Evolutionary conservation across 352 stramenopile species (phyloP).

Genomic region (Globisporangium carolinianum): DNA sequence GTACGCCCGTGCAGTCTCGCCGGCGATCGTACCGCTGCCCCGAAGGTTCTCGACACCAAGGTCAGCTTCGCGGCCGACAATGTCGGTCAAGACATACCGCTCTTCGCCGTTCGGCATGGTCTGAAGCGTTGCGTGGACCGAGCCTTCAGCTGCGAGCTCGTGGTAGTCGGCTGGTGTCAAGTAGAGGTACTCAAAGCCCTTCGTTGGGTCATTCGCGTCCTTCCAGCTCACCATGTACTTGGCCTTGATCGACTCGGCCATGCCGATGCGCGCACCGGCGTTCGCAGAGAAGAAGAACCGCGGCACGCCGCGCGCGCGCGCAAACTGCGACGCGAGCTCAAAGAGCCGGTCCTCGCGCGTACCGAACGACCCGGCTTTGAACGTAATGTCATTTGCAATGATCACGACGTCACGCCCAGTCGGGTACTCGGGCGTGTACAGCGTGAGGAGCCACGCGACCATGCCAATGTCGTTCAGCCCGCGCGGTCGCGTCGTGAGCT

Average conservation of each 20-base stretch:
- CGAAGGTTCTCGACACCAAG: conserved; percentile 99
- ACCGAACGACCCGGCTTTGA: conserved; percentile 98
- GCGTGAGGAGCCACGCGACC: conserved; percentile 98
- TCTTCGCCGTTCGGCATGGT: conserved; percentile 66
- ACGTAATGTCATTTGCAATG: conserved; percentile 99
- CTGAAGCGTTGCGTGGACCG: conserved; percentile 83
- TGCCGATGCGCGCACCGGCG: conserved; percentile 96
- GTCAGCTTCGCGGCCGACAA: conserved; percentile 97
- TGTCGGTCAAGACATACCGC: conserved; percentile 94
- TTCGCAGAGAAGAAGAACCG: conserved; percentile 99
- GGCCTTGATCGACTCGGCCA: conserved; percentile 98
- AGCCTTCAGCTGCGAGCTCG: conserved; percentile 79
- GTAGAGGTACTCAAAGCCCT: conserved; percentile 99
- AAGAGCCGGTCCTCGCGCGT: conserved; percentile 99
- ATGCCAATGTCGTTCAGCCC: conserved; percentile 99
- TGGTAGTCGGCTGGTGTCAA: conserved; percentile 94
- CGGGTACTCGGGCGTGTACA: conserved; percentile 98
- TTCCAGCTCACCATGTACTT: conserved; percentile 98
- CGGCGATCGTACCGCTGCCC: conserved; percentile 98
- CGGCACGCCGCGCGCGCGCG: conserved; percentile 90
- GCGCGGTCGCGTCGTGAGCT: conserved; percentile 68
- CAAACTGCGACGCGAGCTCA: conserved; percentile 94
- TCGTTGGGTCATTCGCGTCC: conserved; percentile 92
- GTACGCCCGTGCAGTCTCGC: conserved; percentile 98
- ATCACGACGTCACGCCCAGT: conserved; percentile 95